Base-by-base conservation (phyloP, 179 eudicot genomes). In the Patellifolia procumbens region DNA sequence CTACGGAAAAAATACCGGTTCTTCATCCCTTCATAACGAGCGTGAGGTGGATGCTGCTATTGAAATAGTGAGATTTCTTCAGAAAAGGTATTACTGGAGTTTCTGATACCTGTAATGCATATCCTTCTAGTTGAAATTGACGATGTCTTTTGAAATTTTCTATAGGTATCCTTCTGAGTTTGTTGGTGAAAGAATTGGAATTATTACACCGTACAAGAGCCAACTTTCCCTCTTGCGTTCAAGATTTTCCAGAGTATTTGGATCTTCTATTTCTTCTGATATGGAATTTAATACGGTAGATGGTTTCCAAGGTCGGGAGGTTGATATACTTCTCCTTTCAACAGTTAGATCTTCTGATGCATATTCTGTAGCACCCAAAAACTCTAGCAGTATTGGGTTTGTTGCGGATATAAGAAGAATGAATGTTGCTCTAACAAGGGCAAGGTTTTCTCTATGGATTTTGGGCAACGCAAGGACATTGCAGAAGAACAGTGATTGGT, bases 251-350 rank as follows among this genome's bases (percentile, higher is more conserved):
- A 67, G 77, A 81, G 94, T 79, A 76, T 93, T 96, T 83, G 99
- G 99, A 78, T 84, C 99, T 78, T 88, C 97, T 70, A 39, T 89
- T 67, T 81, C 90, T 12, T 89, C 96, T 71, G 98, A 90, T 69
- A 90, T 96, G 83, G 99, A 96, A 71, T 94, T 96, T 71, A 96
- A 96, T 84, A 96, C 99, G 11, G 92, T 96, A 29, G 99, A 96
- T 84, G 99, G 98, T 79, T 96, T 93, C 80, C 99, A 96, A 85
- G 99, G 99, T 52, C 88, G 99, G 76, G 99, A 96, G 83, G 98
- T 96, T 65, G 99, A 94, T 81, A 91, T 96, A 71, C 83, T 96
- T 68, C 78, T 96, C 62, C 91, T 96, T 79, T 93, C 98, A 48
- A 96, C 98, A 61, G 99, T 96, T 58, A 90, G 99, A 85, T 93